Evolutionary conservation across 2,329 filamentous ascomycete genomes (phyloP), one percentile per base, ranked within the genome.

Genomic region (Lachnellula cervina): DNA sequence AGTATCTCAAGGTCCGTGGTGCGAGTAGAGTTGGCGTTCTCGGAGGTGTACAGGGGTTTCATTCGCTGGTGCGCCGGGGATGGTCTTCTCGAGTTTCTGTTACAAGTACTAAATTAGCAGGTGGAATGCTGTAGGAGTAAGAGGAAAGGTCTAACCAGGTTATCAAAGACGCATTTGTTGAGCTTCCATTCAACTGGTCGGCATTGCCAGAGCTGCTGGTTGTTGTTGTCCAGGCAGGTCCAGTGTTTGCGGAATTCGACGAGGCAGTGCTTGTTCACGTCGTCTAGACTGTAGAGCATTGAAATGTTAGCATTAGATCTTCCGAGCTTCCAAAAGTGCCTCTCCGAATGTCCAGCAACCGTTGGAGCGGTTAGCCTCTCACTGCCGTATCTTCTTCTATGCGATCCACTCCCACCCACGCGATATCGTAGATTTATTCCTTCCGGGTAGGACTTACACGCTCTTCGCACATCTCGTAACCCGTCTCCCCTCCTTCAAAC

Each of bases 161-260:
- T 97, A 64, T 97, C 87, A 71, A 89, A 97, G 49, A 97, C 92
- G 75, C 94, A 99, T 77, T 87, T 88, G 80, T 97, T 99, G 68
- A 99, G 78, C 71, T 86, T 86, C 83, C 90, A 87, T 80, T 99
- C 94, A 62, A 82, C 79, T 69, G 85, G 86, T 67, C 94, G 84
- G 79, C 94, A 99, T 70, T 97, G 90, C 88, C 90, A 99, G 58
- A 97, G 78, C 76, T 96, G 90, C 71, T 99, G 94, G 80, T 99
- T 99, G 79, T 95, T 92, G 77, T 96, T 87, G 70, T 99, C 94
- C 56, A 99, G 81, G 71, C 94, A 99, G 69, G 90, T 81, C 91
- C 92, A 99, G 78, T 99, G 94, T 69, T 83, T 82, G 67, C 90
- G 87, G 81, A 99, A 99, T 75, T 96, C 83, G 60, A 87, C 81